Evolutionary conservation across 2,329 filamentous ascomycete genomes (phyloP).

Genomic region (Tolypocladium ovalisporum): DNA sequence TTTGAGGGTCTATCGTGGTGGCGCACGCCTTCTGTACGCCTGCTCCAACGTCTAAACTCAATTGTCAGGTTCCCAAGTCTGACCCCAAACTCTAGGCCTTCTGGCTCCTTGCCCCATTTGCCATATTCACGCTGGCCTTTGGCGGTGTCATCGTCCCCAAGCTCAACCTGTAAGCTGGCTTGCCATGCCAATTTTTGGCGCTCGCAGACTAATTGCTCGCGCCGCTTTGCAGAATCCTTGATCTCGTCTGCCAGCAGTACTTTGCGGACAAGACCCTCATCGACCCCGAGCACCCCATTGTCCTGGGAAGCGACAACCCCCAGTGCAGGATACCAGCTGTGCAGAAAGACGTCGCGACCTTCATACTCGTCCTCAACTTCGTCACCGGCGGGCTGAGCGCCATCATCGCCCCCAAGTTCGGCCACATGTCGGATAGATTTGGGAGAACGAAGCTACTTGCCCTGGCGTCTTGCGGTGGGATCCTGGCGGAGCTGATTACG

Average conservation of each 20-base stretch:
- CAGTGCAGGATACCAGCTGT: constrained; percentile 75
- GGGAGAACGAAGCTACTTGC: constrained; percentile 68
- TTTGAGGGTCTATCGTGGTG: constrained; percentile 53
- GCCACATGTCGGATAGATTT: constrained; percentile 75
- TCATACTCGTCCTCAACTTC: constrained; percentile 66
- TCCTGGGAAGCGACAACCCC: constrained; percentile 59
- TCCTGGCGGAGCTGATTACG: constrained; percentile 64
- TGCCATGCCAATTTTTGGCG: neutral
- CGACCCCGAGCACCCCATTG: constrained; percentile 48
- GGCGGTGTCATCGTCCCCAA: constrained; percentile 79
- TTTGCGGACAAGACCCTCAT: constrained; percentile 53
- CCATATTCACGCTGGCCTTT: constrained; percentile 74
- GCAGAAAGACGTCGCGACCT: constrained; percentile 64
- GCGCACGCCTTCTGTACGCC: constrained; percentile 47
- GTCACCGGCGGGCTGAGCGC: constrained; percentile 69
- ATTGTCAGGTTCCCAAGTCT: constrained; percentile 5
- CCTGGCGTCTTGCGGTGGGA: constrained; percentile 61
- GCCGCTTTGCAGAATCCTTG: constrained; percentile 47
- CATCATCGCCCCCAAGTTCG: constrained; percentile 70
- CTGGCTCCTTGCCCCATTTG: constrained; percentile 75
- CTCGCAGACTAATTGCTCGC: neutral
- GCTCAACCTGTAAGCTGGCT: constrained; percentile 55
- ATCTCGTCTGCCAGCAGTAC: constrained; percentile 75
- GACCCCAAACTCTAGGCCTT: constrained; percentile 46
- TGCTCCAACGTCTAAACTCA: neutral